Conservation (phyloP, 1,139 yeast species). For the Geotrichum europaeum region DNA sequence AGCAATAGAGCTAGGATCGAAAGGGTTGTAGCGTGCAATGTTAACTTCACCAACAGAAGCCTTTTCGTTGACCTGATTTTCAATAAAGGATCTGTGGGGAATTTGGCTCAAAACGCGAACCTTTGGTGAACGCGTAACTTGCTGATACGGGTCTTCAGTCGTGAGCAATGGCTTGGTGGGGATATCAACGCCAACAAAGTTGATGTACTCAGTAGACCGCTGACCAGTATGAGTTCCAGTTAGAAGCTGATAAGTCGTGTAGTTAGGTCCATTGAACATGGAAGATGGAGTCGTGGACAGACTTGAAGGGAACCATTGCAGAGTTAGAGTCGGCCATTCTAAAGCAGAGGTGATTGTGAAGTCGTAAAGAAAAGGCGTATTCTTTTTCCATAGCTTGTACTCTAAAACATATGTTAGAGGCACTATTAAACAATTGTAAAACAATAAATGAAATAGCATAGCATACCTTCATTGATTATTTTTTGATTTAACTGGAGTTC, state of each 20-base stretch:
- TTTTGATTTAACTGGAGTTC: conserved; percentile 48
- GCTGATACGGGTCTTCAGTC: conserved; percentile 16
- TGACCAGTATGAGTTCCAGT: conserved; percentile 69
- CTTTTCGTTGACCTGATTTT: conserved; percentile 45
- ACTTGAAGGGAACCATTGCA: conserved; percentile 35
- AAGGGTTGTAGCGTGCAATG: conserved; percentile 79
- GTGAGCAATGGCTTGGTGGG: conserved; percentile 40
- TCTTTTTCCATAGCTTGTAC: conserved; percentile 65
- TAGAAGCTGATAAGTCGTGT: conserved; percentile 40
- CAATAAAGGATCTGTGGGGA: conserved; percentile 22
- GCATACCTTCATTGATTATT: conserved; percentile 40
- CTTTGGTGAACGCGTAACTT: conserved; percentile 8
- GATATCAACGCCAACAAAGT: conserved; percentile 67
- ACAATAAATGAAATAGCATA: not conserved
- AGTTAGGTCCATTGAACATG: conserved; percentile 17
- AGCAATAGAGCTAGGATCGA: conserved; percentile 59
- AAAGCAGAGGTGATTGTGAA: conserved; percentile 64
- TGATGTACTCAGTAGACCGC: conserved; percentile 42
- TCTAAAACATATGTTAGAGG: conserved; percentile 18
- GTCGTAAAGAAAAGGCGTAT: conserved; percentile 81
- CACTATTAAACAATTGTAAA: conserved; percentile 3
- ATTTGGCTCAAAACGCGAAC: conserved; percentile 14
- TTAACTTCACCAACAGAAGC: conserved; percentile 45
- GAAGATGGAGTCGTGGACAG: conserved; percentile 16
- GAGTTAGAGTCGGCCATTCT: conserved; percentile 47